Evolutionary conservation across 108 stramenopile genomes (phyloP).

Genomic region (Discostella stelligeroides): DNA sequence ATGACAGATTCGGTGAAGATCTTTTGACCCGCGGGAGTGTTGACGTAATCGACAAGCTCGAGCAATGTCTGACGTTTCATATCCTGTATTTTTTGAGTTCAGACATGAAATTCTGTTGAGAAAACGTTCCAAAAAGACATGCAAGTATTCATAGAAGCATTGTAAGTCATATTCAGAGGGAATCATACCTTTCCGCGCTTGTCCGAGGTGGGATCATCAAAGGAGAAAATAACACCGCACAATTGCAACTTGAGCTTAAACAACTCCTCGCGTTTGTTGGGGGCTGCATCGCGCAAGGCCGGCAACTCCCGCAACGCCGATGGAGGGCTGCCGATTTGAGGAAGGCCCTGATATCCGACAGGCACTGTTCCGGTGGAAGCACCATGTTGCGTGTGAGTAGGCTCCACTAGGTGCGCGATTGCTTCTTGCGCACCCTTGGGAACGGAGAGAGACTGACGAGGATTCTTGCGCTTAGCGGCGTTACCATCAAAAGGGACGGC

Average conservation of each 20-base stretch:
- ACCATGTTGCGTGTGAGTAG: too few species aligned
- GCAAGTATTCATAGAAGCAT: too few species aligned
- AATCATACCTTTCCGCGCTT: slow-evolving; percentile 68
- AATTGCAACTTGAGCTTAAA: slow-evolving; percentile 87
- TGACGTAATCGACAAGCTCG: slow-evolving; percentile 98
- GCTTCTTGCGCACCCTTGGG: slow-evolving; percentile 28
- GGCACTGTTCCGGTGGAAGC: too few species aligned
- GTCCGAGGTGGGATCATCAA: slow-evolving; percentile 86
- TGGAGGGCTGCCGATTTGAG: slow-evolving; percentile 40
- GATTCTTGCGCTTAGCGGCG: slow-evolving; percentile 26
- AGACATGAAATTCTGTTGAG: too few species aligned
- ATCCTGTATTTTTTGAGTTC: too few species aligned
- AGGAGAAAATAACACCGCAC: slow-evolving; percentile 86
- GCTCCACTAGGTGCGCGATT: slow-evolving; percentile 16
- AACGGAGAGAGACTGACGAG: slow-evolving; percentile 47
- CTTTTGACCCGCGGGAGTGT: slow-evolving; percentile 97
- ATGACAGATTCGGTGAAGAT: slow-evolving; percentile 97
- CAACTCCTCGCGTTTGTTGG: slow-evolving; percentile 87
- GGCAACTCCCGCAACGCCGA: slow-evolving; percentile 67
- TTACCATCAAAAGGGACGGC: slow-evolving; percentile 2
- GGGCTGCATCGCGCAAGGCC: slow-evolving; percentile 77
- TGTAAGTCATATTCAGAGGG: too few species aligned
- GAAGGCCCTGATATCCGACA: slow-evolving; percentile 20
- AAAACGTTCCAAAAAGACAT: too few species aligned
- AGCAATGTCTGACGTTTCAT: slow-evolving; percentile 97